Evolutionary conservation across 2,329 filamentous ascomycete species (phyloP), one percentile per base, ranked within the genome.

Genomic region (Colletotrichum truncatum): DNA sequence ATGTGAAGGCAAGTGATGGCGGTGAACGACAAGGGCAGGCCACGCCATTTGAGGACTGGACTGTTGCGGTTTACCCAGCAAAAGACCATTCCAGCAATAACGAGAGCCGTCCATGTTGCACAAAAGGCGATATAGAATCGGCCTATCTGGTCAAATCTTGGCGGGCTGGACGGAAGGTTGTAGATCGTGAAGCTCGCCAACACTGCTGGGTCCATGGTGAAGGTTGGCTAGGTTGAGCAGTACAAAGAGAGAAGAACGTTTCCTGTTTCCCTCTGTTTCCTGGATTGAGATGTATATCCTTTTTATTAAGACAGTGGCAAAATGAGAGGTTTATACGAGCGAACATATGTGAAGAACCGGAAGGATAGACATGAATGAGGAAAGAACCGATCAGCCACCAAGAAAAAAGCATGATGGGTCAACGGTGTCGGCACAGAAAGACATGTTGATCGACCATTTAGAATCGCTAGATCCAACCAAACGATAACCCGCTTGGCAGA

Each of bases 11-110:
- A 72, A 4, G 70, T 43, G 18, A 85, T 76, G 28, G 80, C 77
- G 7, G 74, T 71, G 55, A 82, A 78, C 12, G 81, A 81, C 5
- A 83, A 46, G 10, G 71, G 66, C 6, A 85, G 68, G 26, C 79
- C 79, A 4, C 80, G 79, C 21, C 81, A 72, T 65, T 81, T 75
- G 49, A 82, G 71, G n/a, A 78, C 72, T 11, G 77, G 74, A 2
- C 69, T 71, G 5, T 72, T 61, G 30, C 78, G 75, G 66, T 79
- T 75, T 9, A 67, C 39, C 55, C 71, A 73, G 25, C 78, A 75
- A 48, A 77, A 76, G 10, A 61, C 58, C 72, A 81, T 76, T 45
- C 78, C 78, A 12, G 73, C 70, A 51, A 80, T 62, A 11, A 77
- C 69, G 12, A 75, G 63, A 0, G 64, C 26, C 2, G 74, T 74